Evolutionary conservation across 1,284 basidiomycete genomes (phyloP), one percentile per base, ranked within the genome.

Genomic region (Cystobasidium pallidum): DNA sequence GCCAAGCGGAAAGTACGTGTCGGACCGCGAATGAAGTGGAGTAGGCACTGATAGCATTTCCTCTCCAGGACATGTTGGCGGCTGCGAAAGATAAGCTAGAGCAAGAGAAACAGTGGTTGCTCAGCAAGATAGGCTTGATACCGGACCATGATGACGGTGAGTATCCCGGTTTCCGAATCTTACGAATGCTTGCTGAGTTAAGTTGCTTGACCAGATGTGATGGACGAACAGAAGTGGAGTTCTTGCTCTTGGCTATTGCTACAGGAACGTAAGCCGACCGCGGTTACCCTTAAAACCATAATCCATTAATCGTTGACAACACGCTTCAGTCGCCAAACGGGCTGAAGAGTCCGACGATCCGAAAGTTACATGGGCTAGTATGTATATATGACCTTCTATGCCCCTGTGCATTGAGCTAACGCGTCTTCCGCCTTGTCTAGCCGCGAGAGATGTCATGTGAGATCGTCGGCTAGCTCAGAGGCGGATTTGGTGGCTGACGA

Each of bases 161-260:
- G 63, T 41, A 17, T 26, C 24, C 17, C 36, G 6, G 6, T 39
- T 6, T 13, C 13, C 13, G 36, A 39, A 13, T 7, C 7, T 39
- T 39, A n/a, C 32, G 28, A 0, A 28, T 21, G 3, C 8, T 6
- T 28, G 13, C 17, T 36, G 19, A 32, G 10, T 11, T 28, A 28
- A 21, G 4, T 36, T 17, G 43, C 17, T 15, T 2, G 1, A 24
- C 6, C 32, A 70, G 75, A 76, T 41, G 76, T 78, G 19, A 78
- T 77, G 76, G 78, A 79, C 68, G 77, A 77, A 54, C 76, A 78
- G 30, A 79, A 79, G 36, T 73, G 74, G 43, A 73, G 74, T 36
- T 76, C 75, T 0, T 78, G 77, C 57, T 75, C 73, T 2, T 76
- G 75, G 76, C 71, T 77, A 2, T 75, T 79, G 49, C 75, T 78